These are phyloP conservation scores for Trifolium subterraneum DNA, from an alignment of 306 rosid species.

Conservation along the genomic window DNA sequence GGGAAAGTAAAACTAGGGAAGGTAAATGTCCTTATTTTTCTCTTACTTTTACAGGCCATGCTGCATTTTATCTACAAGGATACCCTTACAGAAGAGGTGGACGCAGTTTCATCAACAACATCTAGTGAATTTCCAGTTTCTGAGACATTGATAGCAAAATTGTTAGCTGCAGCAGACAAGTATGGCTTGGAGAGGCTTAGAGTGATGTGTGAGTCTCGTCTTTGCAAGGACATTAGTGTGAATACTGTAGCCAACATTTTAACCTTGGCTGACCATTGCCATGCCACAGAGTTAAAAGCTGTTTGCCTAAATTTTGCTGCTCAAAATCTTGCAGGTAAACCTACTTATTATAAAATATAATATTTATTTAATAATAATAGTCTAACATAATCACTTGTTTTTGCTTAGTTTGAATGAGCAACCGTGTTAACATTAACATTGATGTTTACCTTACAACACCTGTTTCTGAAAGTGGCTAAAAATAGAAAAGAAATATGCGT, in stretches of 20 bases:
- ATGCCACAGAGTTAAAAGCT: slow-evolving; percentile 70
- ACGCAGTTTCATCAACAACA: slow-evolving; percentile 55
- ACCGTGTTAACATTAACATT: slow-evolving; percentile 12
- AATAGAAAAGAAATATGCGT: slow-evolving; percentile 11
- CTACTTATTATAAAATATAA: too few relatives aligned
- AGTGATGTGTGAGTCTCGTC: slow-evolving; percentile 85
- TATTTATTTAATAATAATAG: too few relatives aligned
- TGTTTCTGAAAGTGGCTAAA: neutral
- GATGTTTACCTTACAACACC: slow-evolving; percentile 16
- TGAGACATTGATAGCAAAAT: slow-evolving; percentile 68
- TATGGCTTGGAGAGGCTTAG: slow-evolving; percentile 76
- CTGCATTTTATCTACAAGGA: slow-evolving; percentile 86
- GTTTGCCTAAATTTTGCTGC: slow-evolving; percentile 88
- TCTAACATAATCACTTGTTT: slow-evolving; percentile 11
- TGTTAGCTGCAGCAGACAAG: slow-evolving; percentile 80
- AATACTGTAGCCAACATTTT: slow-evolving; percentile 75
- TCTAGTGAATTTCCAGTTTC: slow-evolving; percentile 54
- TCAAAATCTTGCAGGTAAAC: slow-evolving; percentile 80
- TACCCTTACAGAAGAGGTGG: slow-evolving; percentile 70
- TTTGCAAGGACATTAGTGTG: slow-evolving; percentile 81
- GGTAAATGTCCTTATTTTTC: slow-evolving; percentile 39
- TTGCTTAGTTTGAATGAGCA: slow-evolving; percentile 28
- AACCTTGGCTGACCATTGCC: slow-evolving; percentile 72
- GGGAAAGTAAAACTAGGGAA: slow-evolving; percentile 4
- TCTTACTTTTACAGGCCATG: slow-evolving; percentile 62